These are phyloP conservation scores for Chalaropsis thielavioides DNA, from an alignment of 2,329 filamentous ascomycete species.

Conservation along the genomic window DNA sequence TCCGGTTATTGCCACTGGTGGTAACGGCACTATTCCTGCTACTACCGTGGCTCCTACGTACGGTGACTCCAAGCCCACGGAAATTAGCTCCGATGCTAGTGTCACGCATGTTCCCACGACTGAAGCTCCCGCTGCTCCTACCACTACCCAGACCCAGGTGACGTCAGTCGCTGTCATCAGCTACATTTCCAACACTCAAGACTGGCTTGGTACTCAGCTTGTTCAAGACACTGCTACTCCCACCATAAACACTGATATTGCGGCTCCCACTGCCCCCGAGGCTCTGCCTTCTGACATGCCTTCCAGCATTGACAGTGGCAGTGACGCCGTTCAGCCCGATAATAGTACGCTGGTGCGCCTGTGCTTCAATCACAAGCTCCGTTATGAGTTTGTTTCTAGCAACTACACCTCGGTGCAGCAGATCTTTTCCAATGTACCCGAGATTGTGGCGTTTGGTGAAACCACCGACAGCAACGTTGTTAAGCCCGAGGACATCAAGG, in stretches of 20 bases:
- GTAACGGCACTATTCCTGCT: slow-evolving; percentile 12
- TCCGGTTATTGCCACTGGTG: slow-evolving; percentile 12
- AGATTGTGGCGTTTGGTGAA: slow-evolving; percentile 50
- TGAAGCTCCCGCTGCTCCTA: slow-evolving; percentile 18
- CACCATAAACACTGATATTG: slow-evolving; percentile 16
- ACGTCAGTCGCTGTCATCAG: slow-evolving; percentile 17
- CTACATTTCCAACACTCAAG: slow-evolving; percentile 15
- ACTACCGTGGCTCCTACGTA: neutral
- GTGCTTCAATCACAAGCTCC: slow-evolving; percentile 66
- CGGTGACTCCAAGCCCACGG: neutral
- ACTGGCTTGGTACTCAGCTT: slow-evolving; percentile 18
- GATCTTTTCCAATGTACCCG: slow-evolving; percentile 66
- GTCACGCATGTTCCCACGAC: slow-evolving; percentile 3
- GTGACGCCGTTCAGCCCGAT: slow-evolving; percentile 42
- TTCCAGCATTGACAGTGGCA: slow-evolving; percentile 54
- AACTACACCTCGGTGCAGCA: slow-evolving; percentile 62
- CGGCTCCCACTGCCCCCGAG: slow-evolving; percentile 25
- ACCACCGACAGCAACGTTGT: slow-evolving; percentile 31
- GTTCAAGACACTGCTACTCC: slow-evolving; percentile 18
- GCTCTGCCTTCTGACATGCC: slow-evolving; percentile 54
- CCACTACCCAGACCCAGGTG: slow-evolving; percentile 19
- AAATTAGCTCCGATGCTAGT: neutral
- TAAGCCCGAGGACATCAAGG: slow-evolving; percentile 39
- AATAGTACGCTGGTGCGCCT: slow-evolving; percentile 66
- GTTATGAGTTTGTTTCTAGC: slow-evolving; percentile 68